phyloP scores from a whole-genome alignment of 1,284 basidiomycete species.

The Cutaneotrichosporon daszewskae region DNA sequence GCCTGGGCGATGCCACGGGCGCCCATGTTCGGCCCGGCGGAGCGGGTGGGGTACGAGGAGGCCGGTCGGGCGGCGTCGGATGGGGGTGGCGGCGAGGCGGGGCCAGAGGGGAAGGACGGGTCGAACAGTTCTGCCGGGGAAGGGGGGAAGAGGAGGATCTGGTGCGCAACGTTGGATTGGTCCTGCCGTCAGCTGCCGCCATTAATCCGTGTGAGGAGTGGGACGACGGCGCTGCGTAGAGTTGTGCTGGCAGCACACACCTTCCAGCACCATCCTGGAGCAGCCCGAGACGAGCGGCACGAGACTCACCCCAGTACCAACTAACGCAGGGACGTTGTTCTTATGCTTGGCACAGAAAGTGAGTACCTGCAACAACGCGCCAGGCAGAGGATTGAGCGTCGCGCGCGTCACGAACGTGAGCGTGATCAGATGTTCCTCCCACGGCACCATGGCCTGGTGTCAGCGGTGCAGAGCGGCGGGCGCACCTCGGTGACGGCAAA shows the following conservation, averaged over 20 bases:
- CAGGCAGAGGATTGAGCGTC: constrained; percentile 20
- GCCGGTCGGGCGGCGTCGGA: too few species aligned
- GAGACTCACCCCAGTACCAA: constrained; percentile 21
- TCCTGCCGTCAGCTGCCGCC: constrained; percentile 20
- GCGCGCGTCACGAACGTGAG: constrained; percentile 16
- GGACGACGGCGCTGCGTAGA: background rate
- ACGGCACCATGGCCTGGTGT: constrained; percentile 39
- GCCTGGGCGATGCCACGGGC: too few species aligned
- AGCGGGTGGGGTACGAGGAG: too few species aligned
- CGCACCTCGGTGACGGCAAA: constrained; percentile 43
- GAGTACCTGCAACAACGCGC: constrained; percentile 31
- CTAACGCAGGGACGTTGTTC: constrained; percentile 34
- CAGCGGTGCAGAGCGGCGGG: background rate
- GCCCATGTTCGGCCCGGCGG: too few species aligned
- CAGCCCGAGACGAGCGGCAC: background rate
- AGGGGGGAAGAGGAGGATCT: constrained; percentile 41
- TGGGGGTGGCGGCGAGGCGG: constrained; percentile 26
- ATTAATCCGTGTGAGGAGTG: background rate
- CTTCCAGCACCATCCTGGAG: too few species aligned
- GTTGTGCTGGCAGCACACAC: too few species aligned
- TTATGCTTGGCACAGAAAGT: constrained; percentile 37
- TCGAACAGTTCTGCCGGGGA: constrained; percentile 38
- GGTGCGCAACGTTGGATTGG: constrained; percentile 31
- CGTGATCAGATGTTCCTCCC: constrained; percentile 45
- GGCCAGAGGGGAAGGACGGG: constrained; percentile 31